phyloP scores from a whole-genome alignment of 148 eudicot species.

The Rhododendron molle region DNA sequence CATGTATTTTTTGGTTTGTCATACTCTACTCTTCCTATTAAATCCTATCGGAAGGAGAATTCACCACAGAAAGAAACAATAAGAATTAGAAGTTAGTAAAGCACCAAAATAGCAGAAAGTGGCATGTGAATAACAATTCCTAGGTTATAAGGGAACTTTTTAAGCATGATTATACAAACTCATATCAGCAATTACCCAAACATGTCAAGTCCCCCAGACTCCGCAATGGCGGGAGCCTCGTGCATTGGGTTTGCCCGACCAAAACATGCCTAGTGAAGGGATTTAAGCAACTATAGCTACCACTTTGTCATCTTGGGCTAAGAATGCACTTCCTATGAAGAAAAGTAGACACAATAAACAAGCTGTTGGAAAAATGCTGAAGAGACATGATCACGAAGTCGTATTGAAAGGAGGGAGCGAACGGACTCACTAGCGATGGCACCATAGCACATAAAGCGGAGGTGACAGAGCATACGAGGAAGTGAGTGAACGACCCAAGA shows the following conservation, averaged over 20 bases:
- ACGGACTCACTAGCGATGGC: too few relatives aligned
- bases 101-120: neutral
- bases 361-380: slow-evolving; percentile 33
- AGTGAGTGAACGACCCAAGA: too few relatives aligned
- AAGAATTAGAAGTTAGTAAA: neutral
- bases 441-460: too few relatives aligned
- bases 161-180: neutral
- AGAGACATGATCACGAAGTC: slow-evolving; percentile 39
- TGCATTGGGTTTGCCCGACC: too few relatives aligned
- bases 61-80: too few relatives aligned
- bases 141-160: neutral
- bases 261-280: neutral
- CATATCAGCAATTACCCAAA: neutral
- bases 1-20: too few relatives aligned
- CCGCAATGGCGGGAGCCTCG: too few relatives aligned
- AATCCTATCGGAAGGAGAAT: too few relatives aligned
- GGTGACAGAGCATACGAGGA: too few relatives aligned
- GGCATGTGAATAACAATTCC: neutral
- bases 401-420: too few relatives aligned
- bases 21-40: too few relatives aligned
- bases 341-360: slow-evolving; percentile 31
- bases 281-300: slow-evolving; percentile 16
- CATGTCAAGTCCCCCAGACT: too few relatives aligned
- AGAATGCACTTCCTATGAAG: slow-evolving; percentile 28
- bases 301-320: slow-evolving; percentile 35